These are phyloP conservation scores for Aspergillus sp. DNA, from an alignment of 2,329 filamentous ascomycete genomes.

Conservation along the genomic window DNA sequence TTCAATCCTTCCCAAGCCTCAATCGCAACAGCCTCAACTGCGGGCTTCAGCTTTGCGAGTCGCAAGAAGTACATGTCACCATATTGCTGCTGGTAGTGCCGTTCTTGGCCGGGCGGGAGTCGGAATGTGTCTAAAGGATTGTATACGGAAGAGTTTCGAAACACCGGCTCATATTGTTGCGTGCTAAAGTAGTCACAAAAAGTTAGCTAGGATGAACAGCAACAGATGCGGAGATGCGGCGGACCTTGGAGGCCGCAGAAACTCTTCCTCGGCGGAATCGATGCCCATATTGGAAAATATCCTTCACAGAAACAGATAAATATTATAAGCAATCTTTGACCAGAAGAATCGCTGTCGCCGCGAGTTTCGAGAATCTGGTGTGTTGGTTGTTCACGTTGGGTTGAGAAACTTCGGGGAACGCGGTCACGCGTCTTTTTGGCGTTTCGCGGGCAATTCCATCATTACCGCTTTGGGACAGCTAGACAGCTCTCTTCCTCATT, in stretches of 20 bases:
- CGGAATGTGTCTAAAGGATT: constrained; percentile 75
- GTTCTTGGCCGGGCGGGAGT: constrained; percentile 65
- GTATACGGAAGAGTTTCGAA: constrained; percentile 67
- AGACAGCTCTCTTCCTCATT: too few species aligned
- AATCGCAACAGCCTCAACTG: constrained; percentile 73
- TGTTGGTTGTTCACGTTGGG: neutral
- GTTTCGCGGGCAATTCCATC: constrained; percentile 27
- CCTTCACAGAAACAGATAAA: neutral
- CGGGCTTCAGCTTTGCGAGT: constrained; percentile 82
- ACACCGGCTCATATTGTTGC: constrained; percentile 46
- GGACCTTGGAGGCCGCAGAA: constrained; percentile 37
- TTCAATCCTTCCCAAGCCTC: constrained; percentile 77
- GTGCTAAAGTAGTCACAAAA: constrained; percentile 28
- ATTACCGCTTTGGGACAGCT: constrained; percentile 27
- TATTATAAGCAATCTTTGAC: neutral
- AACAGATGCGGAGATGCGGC: constrained; percentile 19
- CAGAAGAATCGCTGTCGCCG: neutral
- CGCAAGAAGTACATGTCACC: constrained; percentile 97
- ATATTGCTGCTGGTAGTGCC: constrained; percentile 91
- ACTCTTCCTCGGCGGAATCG: constrained; percentile 25
- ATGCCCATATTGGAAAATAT: constrained; percentile 22
- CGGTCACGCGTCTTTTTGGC: constrained; percentile 34
- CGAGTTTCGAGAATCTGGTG: constrained; percentile 1
- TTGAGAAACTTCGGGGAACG: constrained; percentile 15
- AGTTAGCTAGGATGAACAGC: constrained; percentile 3